Conservation (phyloP, 768 basidiomycete genomes). For the Pholiota molesta region DNA sequence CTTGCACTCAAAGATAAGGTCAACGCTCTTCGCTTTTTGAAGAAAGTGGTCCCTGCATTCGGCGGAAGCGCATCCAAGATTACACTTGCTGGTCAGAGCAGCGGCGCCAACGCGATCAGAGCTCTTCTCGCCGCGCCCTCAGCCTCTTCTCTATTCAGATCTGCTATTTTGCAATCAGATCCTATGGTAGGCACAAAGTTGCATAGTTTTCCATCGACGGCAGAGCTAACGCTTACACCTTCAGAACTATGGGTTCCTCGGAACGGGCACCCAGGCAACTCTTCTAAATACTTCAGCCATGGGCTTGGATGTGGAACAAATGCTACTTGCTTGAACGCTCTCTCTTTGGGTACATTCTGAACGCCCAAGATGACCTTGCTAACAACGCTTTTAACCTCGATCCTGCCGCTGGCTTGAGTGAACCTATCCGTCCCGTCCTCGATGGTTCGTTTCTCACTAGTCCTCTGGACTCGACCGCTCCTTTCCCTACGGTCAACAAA, state of each 20-base stretch:
- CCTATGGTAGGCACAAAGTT: conserved; percentile 62
- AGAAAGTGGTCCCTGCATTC: conserved; percentile 58
- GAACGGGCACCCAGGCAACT: conserved; percentile 50
- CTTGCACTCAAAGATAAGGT: conserved; percentile 72
- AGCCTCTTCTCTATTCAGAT: conserved; percentile 71
- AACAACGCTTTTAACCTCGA: conserved; percentile 46
- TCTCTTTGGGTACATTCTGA: conserved; percentile 57
- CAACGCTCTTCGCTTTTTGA: conserved; percentile 65
- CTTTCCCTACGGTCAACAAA: conserved; percentile 65
- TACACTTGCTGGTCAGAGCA: conserved; percentile 82
- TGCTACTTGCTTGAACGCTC: conserved; percentile 49
- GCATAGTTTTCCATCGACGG: neutral
- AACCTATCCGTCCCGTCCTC: conserved; percentile 68
- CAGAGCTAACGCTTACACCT: conserved; percentile 8
- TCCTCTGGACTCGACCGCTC: conserved; percentile 60
- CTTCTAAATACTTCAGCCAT: conserved; percentile 57
- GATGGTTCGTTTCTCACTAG: conserved; percentile 73
- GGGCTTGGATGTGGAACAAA: conserved; percentile 50
- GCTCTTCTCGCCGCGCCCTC: conserved; percentile 75
- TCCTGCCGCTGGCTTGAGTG: conserved; percentile 51
- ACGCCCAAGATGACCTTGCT: conserved; percentile 51
- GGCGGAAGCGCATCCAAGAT: conserved; percentile 69
- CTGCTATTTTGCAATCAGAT: conserved; percentile 84
- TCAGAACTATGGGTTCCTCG: conserved; percentile 75
- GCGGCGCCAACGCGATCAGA: conserved; percentile 78